A percentile compares a stretch with the other conserved stretches of the same genome.
Evolutionary conservation across 805 yeast genomes (phyloP).

Genomic region (Kurtzmaniella fragi): DNA sequence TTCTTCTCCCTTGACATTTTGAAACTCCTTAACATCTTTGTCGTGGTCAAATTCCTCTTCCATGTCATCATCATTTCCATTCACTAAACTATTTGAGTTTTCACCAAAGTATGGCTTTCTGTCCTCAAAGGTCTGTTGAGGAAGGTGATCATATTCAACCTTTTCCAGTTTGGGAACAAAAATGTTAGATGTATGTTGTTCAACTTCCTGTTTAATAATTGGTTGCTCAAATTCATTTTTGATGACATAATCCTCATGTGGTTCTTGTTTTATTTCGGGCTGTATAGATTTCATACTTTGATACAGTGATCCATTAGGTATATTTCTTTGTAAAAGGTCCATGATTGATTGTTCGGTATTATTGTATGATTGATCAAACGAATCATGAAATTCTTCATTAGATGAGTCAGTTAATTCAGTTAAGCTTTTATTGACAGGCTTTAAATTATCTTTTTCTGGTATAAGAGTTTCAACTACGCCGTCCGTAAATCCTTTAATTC

Average conservation of each 20-base stretch:
- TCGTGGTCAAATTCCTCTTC: too few relatives aligned
- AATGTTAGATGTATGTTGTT: too few relatives aligned
- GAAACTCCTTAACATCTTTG: too few relatives aligned
- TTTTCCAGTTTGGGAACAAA: too few relatives aligned
- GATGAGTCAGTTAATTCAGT: conserved; percentile 2
- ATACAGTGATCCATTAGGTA: conserved; percentile 7
- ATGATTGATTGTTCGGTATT: conserved; percentile 36
- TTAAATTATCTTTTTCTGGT: conserved; percentile 10
- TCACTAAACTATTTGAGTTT: too few relatives aligned
- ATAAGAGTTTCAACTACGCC: conserved; percentile 29
- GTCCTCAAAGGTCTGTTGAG: too few relatives aligned
- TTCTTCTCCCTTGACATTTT: background rate
- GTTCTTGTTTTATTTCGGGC: background rate
- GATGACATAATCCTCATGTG: background rate
- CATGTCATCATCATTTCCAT: too few relatives aligned
- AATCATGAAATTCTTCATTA: conserved; percentile 17
- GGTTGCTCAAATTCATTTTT: background rate
- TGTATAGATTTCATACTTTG: background rate
- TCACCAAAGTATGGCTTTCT: too few relatives aligned
- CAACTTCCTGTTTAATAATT: background rate
- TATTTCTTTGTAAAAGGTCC: conserved; percentile 25
- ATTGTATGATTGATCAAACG: conserved; percentile 30
- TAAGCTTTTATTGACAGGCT: background rate
- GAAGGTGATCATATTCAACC: too few relatives aligned
- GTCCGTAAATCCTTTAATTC: conserved; percentile 39